Conservation (phyloP, 495 filamentous ascomycete species). For the Barbatosphaeria neglecta region DNA sequence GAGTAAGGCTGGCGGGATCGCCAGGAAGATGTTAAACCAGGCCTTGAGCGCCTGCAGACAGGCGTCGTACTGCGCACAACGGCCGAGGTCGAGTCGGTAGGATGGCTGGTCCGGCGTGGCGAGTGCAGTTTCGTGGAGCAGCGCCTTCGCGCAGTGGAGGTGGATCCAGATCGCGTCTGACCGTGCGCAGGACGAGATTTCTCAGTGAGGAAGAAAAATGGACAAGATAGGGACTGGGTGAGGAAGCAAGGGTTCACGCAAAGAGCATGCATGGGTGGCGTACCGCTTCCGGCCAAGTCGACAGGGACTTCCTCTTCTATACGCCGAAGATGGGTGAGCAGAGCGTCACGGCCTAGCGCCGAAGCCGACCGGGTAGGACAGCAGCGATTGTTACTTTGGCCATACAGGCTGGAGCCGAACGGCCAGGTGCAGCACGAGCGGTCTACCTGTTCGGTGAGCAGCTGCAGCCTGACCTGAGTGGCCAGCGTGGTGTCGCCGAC, state of each 20-base stretch:
- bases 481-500: conserved; percentile 33
- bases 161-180: neutral
- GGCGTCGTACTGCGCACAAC: neutral
- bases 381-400: neutral
- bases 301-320: neutral
- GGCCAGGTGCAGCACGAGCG: conserved; percentile 1
- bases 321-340: neutral
- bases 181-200: no score
- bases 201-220: no score
- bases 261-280: no score
- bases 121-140: neutral
- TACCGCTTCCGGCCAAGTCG: neutral
- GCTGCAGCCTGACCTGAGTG: conserved; percentile 31
- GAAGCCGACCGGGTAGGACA: neutral
- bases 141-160: neutral
- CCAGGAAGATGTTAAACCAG: conserved; percentile 11
- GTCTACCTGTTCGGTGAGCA: conserved; percentile 12
- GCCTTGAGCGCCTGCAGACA: conserved; percentile 4
- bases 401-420: neutral
- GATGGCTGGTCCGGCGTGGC: neutral
- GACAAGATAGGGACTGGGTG: no score
- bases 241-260: no score
- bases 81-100: neutral
- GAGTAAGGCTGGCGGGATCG: neutral
- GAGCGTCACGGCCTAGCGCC: no score